Percentiles rank a stretch among this genome's conserved stretches.
These are phyloP conservation scores for Bimuria novae-zelandiae DNA, from an alignment of 2,329 filamentous ascomycete species.

Conservation along the genomic window DNA sequence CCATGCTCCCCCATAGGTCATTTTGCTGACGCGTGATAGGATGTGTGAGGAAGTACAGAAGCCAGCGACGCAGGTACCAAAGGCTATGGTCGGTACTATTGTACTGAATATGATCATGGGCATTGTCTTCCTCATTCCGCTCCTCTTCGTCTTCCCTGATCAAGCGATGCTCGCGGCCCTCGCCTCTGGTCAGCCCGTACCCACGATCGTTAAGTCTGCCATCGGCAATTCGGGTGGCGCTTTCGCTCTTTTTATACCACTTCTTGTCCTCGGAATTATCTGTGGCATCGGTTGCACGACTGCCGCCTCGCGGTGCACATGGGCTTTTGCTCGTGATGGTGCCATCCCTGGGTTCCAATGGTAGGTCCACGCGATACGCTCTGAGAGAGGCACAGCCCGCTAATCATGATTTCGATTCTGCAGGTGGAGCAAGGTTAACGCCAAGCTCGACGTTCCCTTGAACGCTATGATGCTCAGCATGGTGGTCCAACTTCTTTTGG, in stretches of 20 bases:
- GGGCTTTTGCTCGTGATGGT: slow-evolving; percentile 72
- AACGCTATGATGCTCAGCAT: slow-evolving; percentile 76
- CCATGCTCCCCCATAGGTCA: slow-evolving; percentile 15
- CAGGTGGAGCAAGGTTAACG: slow-evolving; percentile 65
- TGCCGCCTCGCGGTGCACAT: slow-evolving; percentile 68
- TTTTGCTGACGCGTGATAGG: slow-evolving; percentile 47
- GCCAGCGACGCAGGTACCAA: slow-evolving; percentile 70
- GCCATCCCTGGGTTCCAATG: slow-evolving; percentile 66
- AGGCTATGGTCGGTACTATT: slow-evolving; percentile 71
- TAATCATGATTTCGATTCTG: background rate
- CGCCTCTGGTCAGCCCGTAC: slow-evolving; percentile 65
- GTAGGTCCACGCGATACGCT: too few relatives aligned
- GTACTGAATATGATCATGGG: slow-evolving; percentile 69
- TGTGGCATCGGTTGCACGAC: slow-evolving; percentile 73
- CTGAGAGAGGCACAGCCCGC: too few relatives aligned
- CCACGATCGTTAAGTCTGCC: slow-evolving; percentile 66
- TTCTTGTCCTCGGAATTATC: slow-evolving; percentile 68
- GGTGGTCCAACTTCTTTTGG: slow-evolving; percentile 66
- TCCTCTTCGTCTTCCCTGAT: slow-evolving; percentile 71
- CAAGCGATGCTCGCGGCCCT: slow-evolving; percentile 60
- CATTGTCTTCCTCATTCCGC: slow-evolving; percentile 69
- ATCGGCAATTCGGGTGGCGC: slow-evolving; percentile 65
- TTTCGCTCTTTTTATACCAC: slow-evolving; percentile 65
- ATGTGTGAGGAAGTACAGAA: slow-evolving; percentile 76
- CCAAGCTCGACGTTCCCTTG: slow-evolving; percentile 65